Conservation (phyloP, 1,284 basidiomycete species). For the Ceratobasidium sp. region DNA sequence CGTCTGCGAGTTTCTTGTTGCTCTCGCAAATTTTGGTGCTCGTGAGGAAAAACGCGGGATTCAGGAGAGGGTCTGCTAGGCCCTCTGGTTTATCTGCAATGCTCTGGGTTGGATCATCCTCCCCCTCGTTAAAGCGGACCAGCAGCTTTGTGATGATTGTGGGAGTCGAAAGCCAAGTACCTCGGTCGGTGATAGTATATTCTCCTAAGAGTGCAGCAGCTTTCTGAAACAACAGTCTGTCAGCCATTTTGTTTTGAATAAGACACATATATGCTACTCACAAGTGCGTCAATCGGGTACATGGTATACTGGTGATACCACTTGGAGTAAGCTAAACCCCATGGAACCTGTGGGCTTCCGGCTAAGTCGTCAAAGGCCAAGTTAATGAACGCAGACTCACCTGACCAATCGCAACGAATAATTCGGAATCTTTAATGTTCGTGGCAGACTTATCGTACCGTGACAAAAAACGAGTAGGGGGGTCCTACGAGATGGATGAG, state of each 20-base stretch:
- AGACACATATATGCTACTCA: neutral
- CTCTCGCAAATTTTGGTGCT: conserved; percentile 47
- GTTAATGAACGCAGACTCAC: conserved; percentile 47
- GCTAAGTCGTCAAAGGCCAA: neutral
- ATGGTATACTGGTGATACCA: conserved; percentile 63
- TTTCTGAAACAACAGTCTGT: conserved; percentile 34
- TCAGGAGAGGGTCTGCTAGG: conserved; percentile 52
- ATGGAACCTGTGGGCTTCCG: conserved; percentile 61
- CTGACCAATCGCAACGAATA: conserved; percentile 59
- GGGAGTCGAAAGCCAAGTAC: conserved; percentile 51
- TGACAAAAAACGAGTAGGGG: conserved; percentile 57
- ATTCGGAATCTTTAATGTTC: conserved; percentile 59
- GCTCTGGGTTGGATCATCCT: conserved; percentile 39
- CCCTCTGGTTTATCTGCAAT: neutral
- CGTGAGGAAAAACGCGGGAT: conserved; percentile 55
- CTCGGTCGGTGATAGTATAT: conserved; percentile 58
- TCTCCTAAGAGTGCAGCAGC: conserved; percentile 56
- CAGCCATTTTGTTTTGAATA: neutral
- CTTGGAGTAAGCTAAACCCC: conserved; percentile 57
- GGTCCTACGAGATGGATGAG: conserved; percentile 42
- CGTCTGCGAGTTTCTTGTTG: conserved; percentile 47
- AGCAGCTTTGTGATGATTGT: conserved; percentile 48
- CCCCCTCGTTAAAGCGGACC: conserved; percentile 34
- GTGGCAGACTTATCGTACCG: conserved; percentile 63
- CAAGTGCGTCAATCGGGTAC: conserved; percentile 57